These are phyloP conservation scores for Ascodesmis nigricans DNA, from an alignment of 495 filamentous ascomycete species.

Conservation along the genomic window DNA sequence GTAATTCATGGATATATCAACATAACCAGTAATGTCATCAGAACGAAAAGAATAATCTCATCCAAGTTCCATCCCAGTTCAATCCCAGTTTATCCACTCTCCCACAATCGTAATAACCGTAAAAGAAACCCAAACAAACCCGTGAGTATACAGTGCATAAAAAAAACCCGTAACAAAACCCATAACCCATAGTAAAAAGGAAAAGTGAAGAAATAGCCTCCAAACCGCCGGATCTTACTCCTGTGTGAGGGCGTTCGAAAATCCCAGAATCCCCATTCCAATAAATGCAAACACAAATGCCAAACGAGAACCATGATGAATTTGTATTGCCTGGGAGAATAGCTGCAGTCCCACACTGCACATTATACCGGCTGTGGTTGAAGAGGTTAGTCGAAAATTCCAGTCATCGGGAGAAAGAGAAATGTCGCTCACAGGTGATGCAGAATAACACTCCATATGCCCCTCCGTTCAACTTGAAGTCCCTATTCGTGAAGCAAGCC, in stretches of 20 bases:
- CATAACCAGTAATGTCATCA: too few species aligned
- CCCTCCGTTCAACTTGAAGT: conserved; percentile 37
- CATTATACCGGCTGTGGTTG: conserved; percentile 57
- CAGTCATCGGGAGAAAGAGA: background rate
- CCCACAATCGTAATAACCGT: too few species aligned
- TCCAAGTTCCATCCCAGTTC: too few species aligned
- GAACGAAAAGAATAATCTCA: too few species aligned
- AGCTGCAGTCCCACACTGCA: conserved; percentile 72
- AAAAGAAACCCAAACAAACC: too few species aligned
- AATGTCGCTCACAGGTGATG: conserved; percentile 32
- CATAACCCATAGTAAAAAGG: too few species aligned
- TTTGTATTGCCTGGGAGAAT: conserved; percentile 59
- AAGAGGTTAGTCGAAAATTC: conserved; percentile 3
- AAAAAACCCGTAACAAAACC: too few species aligned
- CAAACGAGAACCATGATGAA: conserved; percentile 58
- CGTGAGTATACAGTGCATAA: too few species aligned
- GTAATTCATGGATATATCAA: too few species aligned
- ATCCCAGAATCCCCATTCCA: conserved; percentile 73
- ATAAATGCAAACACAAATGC: conserved; percentile 69
- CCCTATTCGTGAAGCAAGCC: conserved; percentile 38
- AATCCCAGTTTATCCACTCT: too few species aligned
- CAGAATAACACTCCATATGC: conserved; percentile 84
- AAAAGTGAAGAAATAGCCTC: too few species aligned
- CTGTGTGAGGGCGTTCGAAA: conserved; percentile 67
- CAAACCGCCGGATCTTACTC: too few species aligned